Evolutionary conservation across 805 yeast genomes (phyloP), one percentile per base, ranked within the genome.

Genomic region (Ogataea sp.): DNA sequence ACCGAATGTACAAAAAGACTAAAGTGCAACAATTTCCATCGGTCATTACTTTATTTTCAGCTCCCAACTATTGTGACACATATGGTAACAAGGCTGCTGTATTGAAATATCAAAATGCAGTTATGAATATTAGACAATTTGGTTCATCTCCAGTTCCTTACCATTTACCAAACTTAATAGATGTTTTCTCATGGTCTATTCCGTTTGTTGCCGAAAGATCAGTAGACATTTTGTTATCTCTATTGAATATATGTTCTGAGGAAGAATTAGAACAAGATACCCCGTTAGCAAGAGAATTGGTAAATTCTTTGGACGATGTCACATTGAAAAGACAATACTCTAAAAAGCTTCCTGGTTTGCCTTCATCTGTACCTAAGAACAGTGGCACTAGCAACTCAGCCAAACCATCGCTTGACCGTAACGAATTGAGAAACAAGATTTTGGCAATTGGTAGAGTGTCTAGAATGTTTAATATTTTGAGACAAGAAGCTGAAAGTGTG

Each of bases 141-240:
- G 88, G 89, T 61, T 65, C 81, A 52, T 79, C 88, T 23, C 95
- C 96, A 5, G 97, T 90, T 62, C 98, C 98, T 1, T 90, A 93
- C 63, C 88, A 95, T 87, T 69, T 93, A 49, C 97, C 97, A 7
- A 88, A 88, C 59, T 86, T 89, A 52, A 87, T 89, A 95, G 97
- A 93, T 59, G 96, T 90, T 6, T 90, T 90, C 61, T 83, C 95
- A 10, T 93, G 97, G 97, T 85, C 96, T 2, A 67, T 90, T 41
- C 98, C 97, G 7, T 90, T 93, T 66, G 97, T 93, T 20, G 97
- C 97, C 17, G 96, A 90, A 58, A 86, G 93, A 55, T 84, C 89
- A 39, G 85, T 95, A 13, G 97, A 93, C 57, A 89, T 90, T 83
- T 70, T 90, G 55, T 83, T 87, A 18, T 76, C 93, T 1, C 84